Evolutionary conservation across 2,329 filamentous ascomycete genomes (phyloP), one percentile per base, ranked within the genome.

Genomic region (Clarireedia monteithiana): DNA sequence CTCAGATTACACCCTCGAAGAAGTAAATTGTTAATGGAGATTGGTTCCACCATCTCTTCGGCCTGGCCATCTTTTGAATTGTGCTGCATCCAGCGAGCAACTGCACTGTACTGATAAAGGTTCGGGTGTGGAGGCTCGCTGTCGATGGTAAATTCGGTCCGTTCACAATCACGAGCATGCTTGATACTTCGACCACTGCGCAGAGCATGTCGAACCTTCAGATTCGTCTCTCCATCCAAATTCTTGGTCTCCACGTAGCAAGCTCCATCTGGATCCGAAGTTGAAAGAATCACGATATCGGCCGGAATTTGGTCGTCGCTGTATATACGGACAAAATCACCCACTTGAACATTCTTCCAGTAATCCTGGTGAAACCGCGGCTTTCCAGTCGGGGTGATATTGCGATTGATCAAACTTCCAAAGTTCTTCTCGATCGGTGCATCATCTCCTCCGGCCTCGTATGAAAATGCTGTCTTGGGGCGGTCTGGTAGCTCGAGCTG

Each of bases 241-340:
- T 96, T 97, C 76, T 97, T 99, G 2, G 94, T 99, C 73, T 99
- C 94, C 23, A 99, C 88, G 66, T 96, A 99, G 72, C 94, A 99
- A 39, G 89, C 89, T 50, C 94, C 94, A 65, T 99, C 94, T 0
- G 87, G 81, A 65, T 97, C 94, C 2, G 94, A 96, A 0, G 94
- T 97, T 2, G 94, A 89, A 24, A 99, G 74, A 45, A 99, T 88
- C 48, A 97, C 86, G 48, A 99, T 77, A 71, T 99, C 94, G 48
- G 94, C 92, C 1, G 94, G 95, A 24, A 99, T 83, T 64, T 95
- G 91, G 67, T 99, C 94, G 63, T 96, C 88, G 66, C 95, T 96
- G 74, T 96, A 97, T 50, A 99, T 82, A 63, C 95, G 89, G 54
- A 99, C 86, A 72, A 96, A 97, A 71, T 99, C 94, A 48, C 94